Conservation (phyloP, 1,139 yeast species). For the Yamadazyma sp. region DNA sequence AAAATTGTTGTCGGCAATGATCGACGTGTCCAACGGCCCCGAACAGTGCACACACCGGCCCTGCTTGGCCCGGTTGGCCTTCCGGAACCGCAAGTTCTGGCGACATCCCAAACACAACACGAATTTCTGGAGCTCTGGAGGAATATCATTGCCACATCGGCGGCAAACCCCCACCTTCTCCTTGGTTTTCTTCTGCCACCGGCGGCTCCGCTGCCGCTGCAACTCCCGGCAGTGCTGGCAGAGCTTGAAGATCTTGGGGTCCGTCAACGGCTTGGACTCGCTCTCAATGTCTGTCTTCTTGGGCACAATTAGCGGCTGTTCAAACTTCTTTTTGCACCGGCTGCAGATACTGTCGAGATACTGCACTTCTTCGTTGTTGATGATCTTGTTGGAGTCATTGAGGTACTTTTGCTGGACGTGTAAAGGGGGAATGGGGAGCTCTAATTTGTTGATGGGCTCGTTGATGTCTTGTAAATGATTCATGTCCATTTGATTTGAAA, state of each 20-base stretch:
- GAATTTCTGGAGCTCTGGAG: constrained; percentile 48
- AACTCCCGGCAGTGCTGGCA: constrained; percentile 65
- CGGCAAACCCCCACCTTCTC: constrained; percentile 63
- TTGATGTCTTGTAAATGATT: not conserved
- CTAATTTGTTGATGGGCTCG: constrained; percentile 12
- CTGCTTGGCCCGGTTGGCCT: constrained; percentile 57
- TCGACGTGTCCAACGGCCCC: constrained; percentile 54
- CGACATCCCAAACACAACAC: constrained; percentile 64
- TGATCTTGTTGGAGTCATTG: constrained; percentile 22
- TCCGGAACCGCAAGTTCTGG: constrained; percentile 51
- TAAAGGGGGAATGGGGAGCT: constrained; percentile 47
- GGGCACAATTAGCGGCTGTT: constrained; percentile 44
- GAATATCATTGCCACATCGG: constrained; percentile 58
- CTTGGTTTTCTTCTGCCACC: constrained; percentile 65
- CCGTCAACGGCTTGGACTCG: constrained; percentile 29
- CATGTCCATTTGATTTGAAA: not conserved
- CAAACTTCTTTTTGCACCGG: constrained; percentile 60
- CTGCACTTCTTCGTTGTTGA: constrained; percentile 16
- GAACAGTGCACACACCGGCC: constrained; percentile 71
- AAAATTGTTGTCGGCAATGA: constrained; percentile 24
- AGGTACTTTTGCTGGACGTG: constrained; percentile 41
- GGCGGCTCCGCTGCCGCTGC: constrained; percentile 59
- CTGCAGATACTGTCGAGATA: constrained; percentile 37
- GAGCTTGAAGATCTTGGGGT: constrained; percentile 52
- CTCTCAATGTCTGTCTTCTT: constrained; percentile 20